Percentiles rank a stretch among this genome's conserved stretches.
phyloP scores from a whole-genome alignment of 1,284 basidiomycete species.

The Dichomitus squalens region DNA sequence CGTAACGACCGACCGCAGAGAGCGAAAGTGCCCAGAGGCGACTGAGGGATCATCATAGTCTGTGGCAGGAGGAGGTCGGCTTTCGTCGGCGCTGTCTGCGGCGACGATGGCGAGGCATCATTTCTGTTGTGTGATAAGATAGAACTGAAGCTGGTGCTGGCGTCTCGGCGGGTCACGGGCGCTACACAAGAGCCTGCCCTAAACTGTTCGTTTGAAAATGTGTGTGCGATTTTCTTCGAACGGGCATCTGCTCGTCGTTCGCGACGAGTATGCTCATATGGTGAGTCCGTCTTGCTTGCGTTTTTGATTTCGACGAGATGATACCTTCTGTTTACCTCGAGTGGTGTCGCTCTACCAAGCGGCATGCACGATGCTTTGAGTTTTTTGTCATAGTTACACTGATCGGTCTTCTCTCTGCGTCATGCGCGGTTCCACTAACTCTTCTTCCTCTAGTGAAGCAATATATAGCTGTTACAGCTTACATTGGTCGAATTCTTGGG shows the following conservation, averaged over 20 bases:
- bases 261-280: neutral
- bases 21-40: neutral
- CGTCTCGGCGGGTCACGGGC: constrained; percentile 1
- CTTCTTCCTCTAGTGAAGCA: constrained; percentile 4
- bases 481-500: too few relatives aligned
- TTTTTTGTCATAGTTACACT: constrained; percentile 89
- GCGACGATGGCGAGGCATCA: neutral
- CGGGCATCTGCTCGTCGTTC: constrained; percentile 3
- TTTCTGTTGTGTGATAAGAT: constrained; percentile 3
- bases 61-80: neutral
- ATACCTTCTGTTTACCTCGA: constrained; percentile 50
- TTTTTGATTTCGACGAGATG: constrained; percentile 53
- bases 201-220: constrained; percentile 17
- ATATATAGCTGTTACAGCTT: too few relatives aligned
- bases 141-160: neutral
- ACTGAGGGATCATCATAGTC: neutral
- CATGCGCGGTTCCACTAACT: constrained; percentile 21
- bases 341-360: constrained; percentile 52
- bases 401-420: constrained; percentile 51
- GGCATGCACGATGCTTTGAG: constrained; percentile 49
- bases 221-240: constrained; percentile 4
- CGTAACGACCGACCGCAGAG: too few relatives aligned
- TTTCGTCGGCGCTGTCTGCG: neutral
- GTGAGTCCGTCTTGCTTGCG: constrained; percentile 26
- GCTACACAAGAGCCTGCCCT: constrained; percentile 15